Percentiles rank a stretch among this genome's conserved stretches.
Conservation (phyloP, 257 asterid species). For the Gentiana straminea region DNA sequence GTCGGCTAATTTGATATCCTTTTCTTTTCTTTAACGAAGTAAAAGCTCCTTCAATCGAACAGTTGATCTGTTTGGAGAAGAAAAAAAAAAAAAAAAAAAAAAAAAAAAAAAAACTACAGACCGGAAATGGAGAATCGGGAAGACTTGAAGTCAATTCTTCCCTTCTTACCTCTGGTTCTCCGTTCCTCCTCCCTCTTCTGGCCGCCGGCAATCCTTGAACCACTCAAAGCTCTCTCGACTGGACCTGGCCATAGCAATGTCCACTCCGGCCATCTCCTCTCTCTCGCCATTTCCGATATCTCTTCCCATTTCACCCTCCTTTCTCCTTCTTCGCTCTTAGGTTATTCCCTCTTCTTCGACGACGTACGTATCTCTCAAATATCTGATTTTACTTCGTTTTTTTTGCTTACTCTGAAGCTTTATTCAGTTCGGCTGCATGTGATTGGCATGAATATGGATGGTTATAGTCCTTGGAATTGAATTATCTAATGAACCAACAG, state of each 20-base stretch:
- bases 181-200: conserved; percentile 56
- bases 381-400: neutral
- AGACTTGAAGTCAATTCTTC: conserved; percentile 37
- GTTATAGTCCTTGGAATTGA: neutral
- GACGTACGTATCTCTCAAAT: conserved; percentile 30
- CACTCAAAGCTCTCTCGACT: conserved; percentile 54
- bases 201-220: conserved; percentile 55
- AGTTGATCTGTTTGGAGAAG: no score
- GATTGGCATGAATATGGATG: neutral
- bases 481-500: conserved; percentile 21
- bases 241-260: conserved; percentile 73
- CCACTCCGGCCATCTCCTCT: conserved; percentile 52
- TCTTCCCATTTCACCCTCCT: conserved; percentile 24
- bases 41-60: no score
- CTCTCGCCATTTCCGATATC: conserved; percentile 54
- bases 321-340: conserved; percentile 39
- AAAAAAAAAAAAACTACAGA: no score
- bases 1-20: no score
- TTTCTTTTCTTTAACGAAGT: no score
- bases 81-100: no score
- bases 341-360: conserved; percentile 65
- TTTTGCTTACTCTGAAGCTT: neutral
- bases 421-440: neutral
- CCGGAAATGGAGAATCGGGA: conserved; percentile 8
- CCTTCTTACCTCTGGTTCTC: conserved; percentile 44